Evolutionary conservation across 495 filamentous ascomycete species (phyloP).

Genomic region (Bacidia gigantensis): DNA sequence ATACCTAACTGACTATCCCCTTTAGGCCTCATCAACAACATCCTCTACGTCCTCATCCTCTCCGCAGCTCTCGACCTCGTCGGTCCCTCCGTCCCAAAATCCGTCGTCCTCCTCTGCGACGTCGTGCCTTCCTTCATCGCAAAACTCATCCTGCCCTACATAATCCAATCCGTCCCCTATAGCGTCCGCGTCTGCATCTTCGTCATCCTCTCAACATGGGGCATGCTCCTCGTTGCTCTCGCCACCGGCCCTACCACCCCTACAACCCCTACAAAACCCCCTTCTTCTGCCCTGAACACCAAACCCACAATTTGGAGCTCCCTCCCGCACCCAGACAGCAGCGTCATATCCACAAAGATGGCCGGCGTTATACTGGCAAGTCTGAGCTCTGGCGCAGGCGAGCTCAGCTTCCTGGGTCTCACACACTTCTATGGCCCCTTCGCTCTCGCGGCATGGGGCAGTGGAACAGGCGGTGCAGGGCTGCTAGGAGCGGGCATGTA

Average conservation of each 20-base stretch:
- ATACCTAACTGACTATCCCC: background rate
- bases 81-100: constrained; percentile 70
- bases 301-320: constrained; percentile 24
- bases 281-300: background rate
- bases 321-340: constrained; percentile 42
- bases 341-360: constrained; percentile 58
- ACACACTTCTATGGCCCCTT: constrained; percentile 91
- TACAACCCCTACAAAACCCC: too few species aligned
- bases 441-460: constrained; percentile 83
- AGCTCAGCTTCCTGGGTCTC: constrained; percentile 76
- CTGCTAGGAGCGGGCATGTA: constrained; percentile 79
- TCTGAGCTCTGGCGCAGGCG: constrained; percentile 68
- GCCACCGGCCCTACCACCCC: background rate
- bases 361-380: constrained; percentile 75
- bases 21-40: constrained; percentile 87
- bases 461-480: constrained; percentile 83
- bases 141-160: constrained; percentile 83
- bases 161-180: constrained; percentile 81
- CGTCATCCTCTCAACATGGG: constrained; percentile 52
- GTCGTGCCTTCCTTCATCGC: constrained; percentile 78
- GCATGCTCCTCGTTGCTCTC: constrained; percentile 80
- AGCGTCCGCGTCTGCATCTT: constrained; percentile 58
- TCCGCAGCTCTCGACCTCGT: constrained; percentile 94
- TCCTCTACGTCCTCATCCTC: constrained; percentile 94
- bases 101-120: constrained; percentile 82